Conservation (phyloP, 1,139 yeast species). For the Kodamaea sp. region DNA sequence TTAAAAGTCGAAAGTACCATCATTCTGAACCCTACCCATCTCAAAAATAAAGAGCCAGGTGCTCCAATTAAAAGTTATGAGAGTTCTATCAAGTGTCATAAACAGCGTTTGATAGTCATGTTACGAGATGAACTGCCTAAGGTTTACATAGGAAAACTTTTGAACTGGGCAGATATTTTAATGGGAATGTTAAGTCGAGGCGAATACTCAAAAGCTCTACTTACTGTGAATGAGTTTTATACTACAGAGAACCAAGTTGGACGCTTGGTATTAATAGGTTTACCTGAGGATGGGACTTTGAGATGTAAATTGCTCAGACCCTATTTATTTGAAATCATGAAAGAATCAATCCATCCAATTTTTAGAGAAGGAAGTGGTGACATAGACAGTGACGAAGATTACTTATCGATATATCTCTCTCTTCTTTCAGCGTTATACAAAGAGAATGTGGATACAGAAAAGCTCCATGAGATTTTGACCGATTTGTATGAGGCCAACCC, state of each 20-base stretch:
- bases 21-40: neutral
- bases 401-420: slow-evolving; percentile 24
- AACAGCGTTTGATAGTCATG: slow-evolving; percentile 28
- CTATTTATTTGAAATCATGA: slow-evolving; percentile 57
- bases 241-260: slow-evolving; percentile 39
- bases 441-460: slow-evolving; percentile 11
- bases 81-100: slow-evolving; percentile 25
- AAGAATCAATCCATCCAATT: slow-evolving; percentile 49
- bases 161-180: slow-evolving; percentile 75
- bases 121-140: slow-evolving; percentile 24
- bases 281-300: slow-evolving; percentile 48
- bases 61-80: slow-evolving; percentile 3
- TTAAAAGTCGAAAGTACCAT: neutral
- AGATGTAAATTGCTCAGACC: slow-evolving; percentile 54
- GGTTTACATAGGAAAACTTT: slow-evolving; percentile 55
- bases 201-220: slow-evolving; percentile 56
- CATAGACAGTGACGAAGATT: slow-evolving; percentile 7
- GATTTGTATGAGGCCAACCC: slow-evolving; percentile 51
- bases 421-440: slow-evolving; percentile 21
- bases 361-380: slow-evolving; percentile 25
- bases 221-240: slow-evolving; percentile 56
- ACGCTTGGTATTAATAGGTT: slow-evolving; percentile 49
- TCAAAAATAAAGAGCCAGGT: neutral
- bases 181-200: slow-evolving; percentile 49
- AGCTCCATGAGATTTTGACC: slow-evolving; percentile 47